Conservation (phyloP, 305 asterid species). For the Caryopteris hybrid region DNA sequence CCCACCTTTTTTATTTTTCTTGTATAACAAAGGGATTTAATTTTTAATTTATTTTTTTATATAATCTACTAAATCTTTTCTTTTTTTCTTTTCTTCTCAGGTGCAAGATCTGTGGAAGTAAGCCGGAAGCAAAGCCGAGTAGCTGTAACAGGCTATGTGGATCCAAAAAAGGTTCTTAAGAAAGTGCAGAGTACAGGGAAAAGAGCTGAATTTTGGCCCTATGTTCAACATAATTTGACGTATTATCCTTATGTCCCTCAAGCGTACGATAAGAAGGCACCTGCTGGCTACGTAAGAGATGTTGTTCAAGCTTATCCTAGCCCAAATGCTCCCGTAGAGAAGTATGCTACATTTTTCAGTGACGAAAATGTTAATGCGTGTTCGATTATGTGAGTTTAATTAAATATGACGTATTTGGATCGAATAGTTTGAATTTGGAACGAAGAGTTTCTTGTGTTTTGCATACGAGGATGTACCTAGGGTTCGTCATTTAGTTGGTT, state of each 20-base stretch:
- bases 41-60: too few species aligned
- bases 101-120: slow-evolving; percentile 57
- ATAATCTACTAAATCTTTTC: too few species aligned
- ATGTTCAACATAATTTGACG: slow-evolving; percentile 47
- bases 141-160: slow-evolving; percentile 55
- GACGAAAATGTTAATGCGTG: slow-evolving; percentile 77
- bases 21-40: too few species aligned
- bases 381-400: slow-evolving; percentile 45
- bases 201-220: slow-evolving; percentile 74
- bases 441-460: too few species aligned
- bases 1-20: too few species aligned
- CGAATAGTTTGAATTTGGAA: too few species aligned
- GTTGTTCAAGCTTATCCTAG: slow-evolving; percentile 54
- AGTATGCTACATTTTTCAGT: slow-evolving; percentile 46
- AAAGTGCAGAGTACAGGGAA: slow-evolving; percentile 55
- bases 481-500: too few species aligned
- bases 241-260: slow-evolving; percentile 65
- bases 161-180: slow-evolving; percentile 46
- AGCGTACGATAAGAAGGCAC: slow-evolving; percentile 80
- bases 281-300: slow-evolving; percentile 56
- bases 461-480: too few species aligned
- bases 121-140: slow-evolving; percentile 53
- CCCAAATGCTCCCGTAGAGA: slow-evolving; percentile 31
- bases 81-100: slow-evolving; percentile 9
- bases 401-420: too few species aligned